These are phyloP conservation scores for Tricladium varicosporioides DNA, from an alignment of 2,329 filamentous ascomycete species.

Conservation along the genomic window DNA sequence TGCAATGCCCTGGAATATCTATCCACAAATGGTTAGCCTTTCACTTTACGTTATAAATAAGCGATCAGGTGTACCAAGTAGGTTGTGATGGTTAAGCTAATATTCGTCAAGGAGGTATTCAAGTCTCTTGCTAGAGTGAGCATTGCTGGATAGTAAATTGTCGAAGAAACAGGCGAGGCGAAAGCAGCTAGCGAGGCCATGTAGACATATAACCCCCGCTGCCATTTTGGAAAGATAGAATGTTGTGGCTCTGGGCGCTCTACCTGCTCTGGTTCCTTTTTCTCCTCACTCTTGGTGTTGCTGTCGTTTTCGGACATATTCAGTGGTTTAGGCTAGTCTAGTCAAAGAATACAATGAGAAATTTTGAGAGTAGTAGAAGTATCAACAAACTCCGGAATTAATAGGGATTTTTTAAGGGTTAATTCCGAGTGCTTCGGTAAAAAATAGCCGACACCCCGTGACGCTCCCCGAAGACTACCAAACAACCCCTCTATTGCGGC, in stretches of 20 bases:
- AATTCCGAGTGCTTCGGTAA: no score
- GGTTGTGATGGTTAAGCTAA: background rate
- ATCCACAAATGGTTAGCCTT: background rate
- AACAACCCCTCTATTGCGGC: no score
- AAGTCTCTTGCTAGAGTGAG: background rate
- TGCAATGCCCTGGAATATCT: slow-evolving; percentile 54
- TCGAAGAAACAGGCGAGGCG: background rate
- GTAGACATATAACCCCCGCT: background rate
- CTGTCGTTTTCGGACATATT: no score
- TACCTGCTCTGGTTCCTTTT: background rate
- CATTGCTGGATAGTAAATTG: background rate
- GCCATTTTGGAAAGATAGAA: background rate
- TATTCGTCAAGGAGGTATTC: background rate
- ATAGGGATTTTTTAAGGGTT: no score
- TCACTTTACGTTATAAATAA: background rate
- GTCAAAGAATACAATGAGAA: no score
- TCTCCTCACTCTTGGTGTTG: background rate
- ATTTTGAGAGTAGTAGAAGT: no score
- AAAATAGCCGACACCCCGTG: no score
- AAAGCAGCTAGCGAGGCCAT: background rate
- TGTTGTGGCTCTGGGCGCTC: background rate
- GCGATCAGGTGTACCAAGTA: background rate
- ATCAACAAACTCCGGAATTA: no score
- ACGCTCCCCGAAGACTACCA: no score
- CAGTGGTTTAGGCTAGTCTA: no score